These are phyloP conservation scores for Ziziphus jujuba DNA, from an alignment of 306 rosid species.

Conservation along the genomic window DNA sequence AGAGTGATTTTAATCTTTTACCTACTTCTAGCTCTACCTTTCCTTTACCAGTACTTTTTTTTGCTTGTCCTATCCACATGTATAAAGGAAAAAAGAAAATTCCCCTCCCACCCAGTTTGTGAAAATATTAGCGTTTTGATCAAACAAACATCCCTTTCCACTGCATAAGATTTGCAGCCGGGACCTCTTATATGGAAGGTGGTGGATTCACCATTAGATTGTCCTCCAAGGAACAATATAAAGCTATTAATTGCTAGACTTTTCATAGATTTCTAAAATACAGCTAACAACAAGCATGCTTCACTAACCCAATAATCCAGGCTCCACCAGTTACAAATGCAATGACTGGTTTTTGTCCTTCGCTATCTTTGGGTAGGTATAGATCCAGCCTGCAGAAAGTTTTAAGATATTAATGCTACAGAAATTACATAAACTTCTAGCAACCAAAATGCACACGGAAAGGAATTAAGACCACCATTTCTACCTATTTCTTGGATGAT, in stretches of 20 bases:
- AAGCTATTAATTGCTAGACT: constrained; percentile 1
- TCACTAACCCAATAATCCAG: constrained; percentile 93
- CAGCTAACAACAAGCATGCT: constrained; percentile 12
- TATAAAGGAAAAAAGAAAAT: neutral
- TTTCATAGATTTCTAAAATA: neutral
- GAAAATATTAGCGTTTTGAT: neutral
- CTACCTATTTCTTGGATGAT: constrained; percentile 89
- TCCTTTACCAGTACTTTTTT: neutral
- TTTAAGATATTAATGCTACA: constrained; percentile 24
- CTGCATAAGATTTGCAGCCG: neutral
- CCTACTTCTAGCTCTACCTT: neutral
- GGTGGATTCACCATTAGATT: neutral
- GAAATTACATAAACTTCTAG: neutral
- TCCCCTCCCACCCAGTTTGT: neutral
- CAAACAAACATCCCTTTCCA: neutral
- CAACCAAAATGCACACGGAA: constrained; percentile 5
- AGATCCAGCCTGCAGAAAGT: constrained; percentile 73
- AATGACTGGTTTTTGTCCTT: constrained; percentile 78
- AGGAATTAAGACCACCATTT: neutral
- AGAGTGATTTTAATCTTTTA: constrained; percentile 4
- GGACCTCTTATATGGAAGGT: neutral
- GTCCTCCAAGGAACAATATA: neutral
- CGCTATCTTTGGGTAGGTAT: constrained; percentile 63
- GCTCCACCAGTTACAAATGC: constrained; percentile 96
- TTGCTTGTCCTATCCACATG: neutral